Base-by-base conservation (phyloP, 2,329 filamentous ascomycete species). In the Ophiostoma tasmaniense region DNA sequence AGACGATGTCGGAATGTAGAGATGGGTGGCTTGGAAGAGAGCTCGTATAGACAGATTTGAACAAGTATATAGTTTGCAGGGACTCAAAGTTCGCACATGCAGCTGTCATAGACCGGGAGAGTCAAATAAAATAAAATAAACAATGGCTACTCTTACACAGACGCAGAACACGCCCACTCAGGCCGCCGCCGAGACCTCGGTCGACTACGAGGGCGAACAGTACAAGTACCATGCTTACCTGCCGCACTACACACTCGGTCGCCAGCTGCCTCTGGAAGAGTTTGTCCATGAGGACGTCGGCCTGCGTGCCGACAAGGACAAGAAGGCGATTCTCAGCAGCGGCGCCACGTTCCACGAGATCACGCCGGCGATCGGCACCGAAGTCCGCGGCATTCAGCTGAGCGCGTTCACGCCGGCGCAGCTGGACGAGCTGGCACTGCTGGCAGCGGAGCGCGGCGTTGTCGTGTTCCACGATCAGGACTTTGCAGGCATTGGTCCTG, bases 391-490 rank as follows among this genome's bases (percentile, higher is more conserved):
- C 25, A 28, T 33, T 7, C 66, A 55, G 50, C 50, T 55, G 50
- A 55, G 20, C 33, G 50, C 55, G 33, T 50, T 50, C 66, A 59
- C 22, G 45, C 45, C 66, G 1, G 45, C 66, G 8, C 66, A 68
- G 42, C 64, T 68, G 7, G 70, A 71, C 59, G 70, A 71, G 66
- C 35, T 71, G 5, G 70, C 70, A 0, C 45, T 71, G 1, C 45
- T 70, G 30, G 35, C 68, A 3, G 68, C 70, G 5, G 68, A 71
- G 64, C 70, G 70, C 37, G 70, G 70, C 13, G 68, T 68, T 20
- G 66, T 71, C 20, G 35, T 71, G 10, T 70, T 71, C 28, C 76
- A 77, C 11, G 75, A 77, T 64, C 81, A 83, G 69, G 78, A 81
- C 71, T 77, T 71, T 68, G 70, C 74, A 67, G 70, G 71, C 39